A percentile compares a stretch with the other conserved stretches of the same genome.
phyloP scores from a whole-genome alignment of 2,329 filamentous ascomycete species.

The Alternaria solani region DNA sequence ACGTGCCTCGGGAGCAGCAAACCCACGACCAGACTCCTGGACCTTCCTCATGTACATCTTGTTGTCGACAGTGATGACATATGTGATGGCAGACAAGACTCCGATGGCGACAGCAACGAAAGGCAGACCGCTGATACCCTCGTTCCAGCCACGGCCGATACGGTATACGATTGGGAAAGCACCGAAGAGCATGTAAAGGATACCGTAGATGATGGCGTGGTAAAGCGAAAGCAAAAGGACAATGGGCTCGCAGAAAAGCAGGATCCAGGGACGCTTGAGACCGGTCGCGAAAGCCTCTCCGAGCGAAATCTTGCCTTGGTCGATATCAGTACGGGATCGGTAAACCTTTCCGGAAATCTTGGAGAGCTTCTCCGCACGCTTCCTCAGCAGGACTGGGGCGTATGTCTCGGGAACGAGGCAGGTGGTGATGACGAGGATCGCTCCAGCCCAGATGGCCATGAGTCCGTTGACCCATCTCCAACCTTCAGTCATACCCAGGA shows the following conservation, averaged over 20 bases:
- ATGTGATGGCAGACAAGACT: slow-evolving; percentile 66
- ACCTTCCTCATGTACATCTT: slow-evolving; percentile 51
- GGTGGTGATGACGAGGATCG: slow-evolving; percentile 54
- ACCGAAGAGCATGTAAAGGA: slow-evolving; percentile 60
- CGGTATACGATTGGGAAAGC: slow-evolving; percentile 70
- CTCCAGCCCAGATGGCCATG: slow-evolving; percentile 53
- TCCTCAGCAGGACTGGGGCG: slow-evolving; percentile 63
- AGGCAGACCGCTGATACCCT: slow-evolving; percentile 53
- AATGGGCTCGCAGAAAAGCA: slow-evolving; percentile 75
- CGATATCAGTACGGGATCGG: slow-evolving; percentile 57
- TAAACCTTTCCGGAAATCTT: slow-evolving; percentile 64
- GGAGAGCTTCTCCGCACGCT: slow-evolving; percentile 57
- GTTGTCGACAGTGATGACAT: slow-evolving; percentile 54
- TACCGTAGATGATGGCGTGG: slow-evolving; percentile 62
- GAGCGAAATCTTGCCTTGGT: slow-evolving; percentile 56
- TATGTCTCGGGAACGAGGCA: slow-evolving; percentile 63
- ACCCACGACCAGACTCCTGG: slow-evolving; percentile 58
- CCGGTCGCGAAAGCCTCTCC: slow-evolving; percentile 63
- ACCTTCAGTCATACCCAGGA: slow-evolving; percentile 68
- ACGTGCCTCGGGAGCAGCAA: slow-evolving; percentile 71
- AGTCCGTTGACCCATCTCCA: slow-evolving; percentile 76
- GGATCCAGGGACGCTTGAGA: slow-evolving; percentile 71
- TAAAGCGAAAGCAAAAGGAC: slow-evolving; percentile 71
- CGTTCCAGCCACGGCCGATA: slow-evolving; percentile 49
- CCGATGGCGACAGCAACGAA: slow-evolving; percentile 75